Evolutionary conservation across 345 rosid genomes (phyloP).

Genomic region (Reutealis trisperma): DNA sequence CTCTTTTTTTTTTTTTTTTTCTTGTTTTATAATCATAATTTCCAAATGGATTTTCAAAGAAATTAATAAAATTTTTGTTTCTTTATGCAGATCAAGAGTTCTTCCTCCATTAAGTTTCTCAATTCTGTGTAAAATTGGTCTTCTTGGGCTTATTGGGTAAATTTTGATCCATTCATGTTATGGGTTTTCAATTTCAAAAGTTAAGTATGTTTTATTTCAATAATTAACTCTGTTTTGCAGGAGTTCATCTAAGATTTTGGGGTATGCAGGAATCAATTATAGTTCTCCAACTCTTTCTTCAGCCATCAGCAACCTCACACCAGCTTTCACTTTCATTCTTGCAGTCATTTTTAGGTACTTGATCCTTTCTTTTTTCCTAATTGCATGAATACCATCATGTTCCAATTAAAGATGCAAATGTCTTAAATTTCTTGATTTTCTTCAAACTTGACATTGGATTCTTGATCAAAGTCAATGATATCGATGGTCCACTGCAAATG

Average conservation of each 20-base stretch:
- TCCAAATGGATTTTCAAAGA: background rate
- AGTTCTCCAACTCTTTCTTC: conserved; percentile 94
- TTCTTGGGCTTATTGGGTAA: conserved; percentile 88
- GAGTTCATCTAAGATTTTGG: conserved; percentile 77
- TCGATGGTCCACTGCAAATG: too few relatives aligned
- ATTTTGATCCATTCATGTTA: background rate
- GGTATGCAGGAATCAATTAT: conserved; percentile 76
- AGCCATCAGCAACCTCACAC: conserved; percentile 93
- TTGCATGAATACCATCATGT: background rate
- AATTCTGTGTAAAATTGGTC: conserved; percentile 62
- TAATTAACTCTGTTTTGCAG: conserved; percentile 30
- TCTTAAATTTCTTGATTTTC: too few relatives aligned
- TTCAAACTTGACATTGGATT: too few relatives aligned
- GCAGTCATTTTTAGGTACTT: conserved; percentile 75
- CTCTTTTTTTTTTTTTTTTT: background rate
- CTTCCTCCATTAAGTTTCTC: conserved; percentile 74
- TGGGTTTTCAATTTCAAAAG: too few relatives aligned
- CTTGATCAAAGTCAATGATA: too few relatives aligned
- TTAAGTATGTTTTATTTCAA: background rate
- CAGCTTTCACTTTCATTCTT: conserved; percentile 91
- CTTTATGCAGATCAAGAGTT: conserved; percentile 60
- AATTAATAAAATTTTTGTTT: background rate
- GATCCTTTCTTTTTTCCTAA: background rate
- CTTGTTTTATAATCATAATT: background rate
- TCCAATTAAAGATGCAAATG: too few relatives aligned